Percentiles rank a stretch among this genome's conserved stretches.
phyloP scores from a whole-genome alignment of 2,329 filamentous ascomycete genomes.

The Alternaria sp. region DNA sequence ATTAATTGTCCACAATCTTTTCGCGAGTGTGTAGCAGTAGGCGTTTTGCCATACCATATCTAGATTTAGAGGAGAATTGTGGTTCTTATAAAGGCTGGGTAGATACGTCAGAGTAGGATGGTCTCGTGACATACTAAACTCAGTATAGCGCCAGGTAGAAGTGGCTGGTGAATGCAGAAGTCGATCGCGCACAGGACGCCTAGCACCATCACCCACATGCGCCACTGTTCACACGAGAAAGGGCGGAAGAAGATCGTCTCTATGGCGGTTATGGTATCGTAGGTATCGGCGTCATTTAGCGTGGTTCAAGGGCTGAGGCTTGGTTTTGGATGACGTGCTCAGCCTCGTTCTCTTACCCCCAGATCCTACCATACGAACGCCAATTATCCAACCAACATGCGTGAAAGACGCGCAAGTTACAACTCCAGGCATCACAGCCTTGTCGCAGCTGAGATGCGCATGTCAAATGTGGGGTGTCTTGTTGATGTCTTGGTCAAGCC shows the following conservation, averaged over 20 bases:
- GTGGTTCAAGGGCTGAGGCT: slow-evolving; percentile 7
- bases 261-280: background rate
- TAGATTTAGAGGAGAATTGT: no score
- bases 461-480: slow-evolving; percentile 10
- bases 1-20: no score
- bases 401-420: background rate
- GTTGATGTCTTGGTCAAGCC: slow-evolving; percentile 13
- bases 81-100: no score
- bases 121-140: no score
- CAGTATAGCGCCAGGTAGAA: no score
- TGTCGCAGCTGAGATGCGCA: background rate
- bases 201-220: background rate
- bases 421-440: background rate
- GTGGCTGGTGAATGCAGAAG: no score
- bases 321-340: background rate
- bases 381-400: slow-evolving; percentile 1
- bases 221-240: background rate
- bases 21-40: no score
- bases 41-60: no score
- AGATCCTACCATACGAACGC: background rate
- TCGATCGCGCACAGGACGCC: no score
- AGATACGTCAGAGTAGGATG: no score
- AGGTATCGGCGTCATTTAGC: background rate
- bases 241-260: background rate
- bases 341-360: background rate